Evolutionary conservation across 805 yeast species (phyloP).

Genomic region (Hanseniaspora vineae): DNA sequence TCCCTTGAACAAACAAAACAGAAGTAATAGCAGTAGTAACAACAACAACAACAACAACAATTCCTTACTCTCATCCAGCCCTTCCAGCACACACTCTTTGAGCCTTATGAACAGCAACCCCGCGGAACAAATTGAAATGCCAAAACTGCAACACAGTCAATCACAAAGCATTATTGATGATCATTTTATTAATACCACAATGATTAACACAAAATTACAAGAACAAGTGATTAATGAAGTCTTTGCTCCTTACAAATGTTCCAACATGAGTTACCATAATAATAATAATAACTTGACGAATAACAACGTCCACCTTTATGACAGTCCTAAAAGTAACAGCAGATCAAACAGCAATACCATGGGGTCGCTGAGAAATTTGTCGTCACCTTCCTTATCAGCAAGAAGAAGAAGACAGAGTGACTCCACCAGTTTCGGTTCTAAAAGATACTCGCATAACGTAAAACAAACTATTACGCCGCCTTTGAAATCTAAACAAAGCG

Average conservation of each 20-base stretch:
- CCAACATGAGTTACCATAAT: neutral
- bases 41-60: too few relatives aligned
- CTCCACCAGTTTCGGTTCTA: too few relatives aligned
- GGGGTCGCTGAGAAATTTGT: too few relatives aligned
- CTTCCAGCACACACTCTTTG: neutral
- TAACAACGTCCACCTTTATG: neutral
- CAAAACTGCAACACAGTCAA: slow-evolving; percentile 1
- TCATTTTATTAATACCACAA: slow-evolving; percentile 35
- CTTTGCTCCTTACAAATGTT: slow-evolving; percentile 33
- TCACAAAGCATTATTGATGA: slow-evolving; percentile 18
- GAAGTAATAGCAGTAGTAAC: neutral
- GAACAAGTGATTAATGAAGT: slow-evolving; percentile 64
- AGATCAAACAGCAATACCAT: neutral
- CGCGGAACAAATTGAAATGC: neutral
- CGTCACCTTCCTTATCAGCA: too few relatives aligned
- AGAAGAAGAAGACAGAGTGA: too few relatives aligned
- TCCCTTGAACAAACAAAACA: neutral
- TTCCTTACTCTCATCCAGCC: neutral
- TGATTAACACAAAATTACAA: slow-evolving; percentile 55
- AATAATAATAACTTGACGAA: neutral
- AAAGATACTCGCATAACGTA: too few relatives aligned
- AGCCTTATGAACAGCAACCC: neutral
- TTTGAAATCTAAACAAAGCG: too few relatives aligned
- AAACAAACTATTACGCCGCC: too few relatives aligned
- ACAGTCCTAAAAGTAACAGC: neutral